Base-by-base conservation (phyloP, 768 basidiomycete genomes). In the Podaxis pistillaris region DNA sequence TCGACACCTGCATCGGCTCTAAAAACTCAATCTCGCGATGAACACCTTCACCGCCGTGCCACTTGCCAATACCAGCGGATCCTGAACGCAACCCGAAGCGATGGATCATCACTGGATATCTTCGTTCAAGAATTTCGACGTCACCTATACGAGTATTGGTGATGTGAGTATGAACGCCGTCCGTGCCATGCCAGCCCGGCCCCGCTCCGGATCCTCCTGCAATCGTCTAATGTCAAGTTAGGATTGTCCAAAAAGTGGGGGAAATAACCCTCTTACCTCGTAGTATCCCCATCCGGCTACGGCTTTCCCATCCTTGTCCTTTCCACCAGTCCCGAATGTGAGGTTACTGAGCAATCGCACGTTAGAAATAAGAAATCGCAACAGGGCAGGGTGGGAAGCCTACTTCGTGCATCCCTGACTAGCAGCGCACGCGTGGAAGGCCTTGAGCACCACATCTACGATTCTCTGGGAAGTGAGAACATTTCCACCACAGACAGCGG, bases 381-480 rank as follows among this genome's bases (percentile, higher is more conserved):
- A 46, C 49, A 49, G 41, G 26, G 58, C 54, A 51, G 22, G 47
- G 55, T 22, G 4, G 49, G 38, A 46, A 40, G 73, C 87, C 67
- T 71, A 93, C 93, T 96, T 96, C 51, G 93, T 95, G 69, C 93
- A 93, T 1, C 96, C 96, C 71, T 97, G 95, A 68, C 91, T 93
- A 0, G 94, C 96, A 17, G 94, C 94, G 52, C 88, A 89, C 2
- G 93, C 94, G 68, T 90, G 84, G 79, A 98, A 97, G 0, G 95
- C 94, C 72, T 91, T 93, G 38, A 98, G 78, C 37, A 98, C 91
- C 2, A 96, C 94, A 70, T 98, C 96, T 2, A 96, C 93, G 50
- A 96, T 92, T n/a, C 96, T 82, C 70, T 96, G 95, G 4, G 89
- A 91, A 3, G 94, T 95, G 50, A 93, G 77, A 1, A 96, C 94